Evolutionary conservation across 345 rosid genomes (phyloP), one percentile per base, ranked within the genome.

Genomic region (Pistacia atlantica): DNA sequence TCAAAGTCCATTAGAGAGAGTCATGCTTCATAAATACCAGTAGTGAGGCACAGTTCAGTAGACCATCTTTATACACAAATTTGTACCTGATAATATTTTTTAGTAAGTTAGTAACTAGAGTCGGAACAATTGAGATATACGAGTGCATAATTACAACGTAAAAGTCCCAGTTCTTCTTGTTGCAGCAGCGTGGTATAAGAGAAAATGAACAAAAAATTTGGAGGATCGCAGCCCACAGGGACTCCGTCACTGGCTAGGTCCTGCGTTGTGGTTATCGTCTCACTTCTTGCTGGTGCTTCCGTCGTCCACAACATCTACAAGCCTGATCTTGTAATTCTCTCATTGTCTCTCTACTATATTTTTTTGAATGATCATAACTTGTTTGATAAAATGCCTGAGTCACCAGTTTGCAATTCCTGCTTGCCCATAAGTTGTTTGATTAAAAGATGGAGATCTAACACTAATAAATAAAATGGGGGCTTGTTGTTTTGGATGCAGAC

Each of bases 271-370:
- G 91, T 89, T 69, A 63, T 93, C 65, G 86, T 72, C 18, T 91
- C 98, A 18, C 90, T 93, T 55, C 92, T 93, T 14, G 83, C 85
- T 11, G 98, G 98, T 28, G 93, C 94, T 65, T 91, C 97, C 17
- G 63, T 90, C 22, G 93, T 90, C 69, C 93, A 90, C 86, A 89
- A 87, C 80, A 72, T 92, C 55, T 83, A 87, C 81, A 88, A 88
- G 71, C 97, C 97, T 11, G 75, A 88, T 74, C 93, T 90, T 45
- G 93, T 89, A 92, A 80, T 25, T 33, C 25, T 48, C 0, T 16
- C 9, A 49, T 10, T 11, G 0, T 14, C 8, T 11, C 0, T 2
- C 18, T 51, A 7, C 18, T 4, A 2, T 28, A 22, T 1, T 11
- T 25, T 25, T 35, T 51, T 33, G 0, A 8, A 35, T n/a, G 83